Conservation (phyloP, 1,139 yeast genomes). For the Geotrichum reessii region DNA sequence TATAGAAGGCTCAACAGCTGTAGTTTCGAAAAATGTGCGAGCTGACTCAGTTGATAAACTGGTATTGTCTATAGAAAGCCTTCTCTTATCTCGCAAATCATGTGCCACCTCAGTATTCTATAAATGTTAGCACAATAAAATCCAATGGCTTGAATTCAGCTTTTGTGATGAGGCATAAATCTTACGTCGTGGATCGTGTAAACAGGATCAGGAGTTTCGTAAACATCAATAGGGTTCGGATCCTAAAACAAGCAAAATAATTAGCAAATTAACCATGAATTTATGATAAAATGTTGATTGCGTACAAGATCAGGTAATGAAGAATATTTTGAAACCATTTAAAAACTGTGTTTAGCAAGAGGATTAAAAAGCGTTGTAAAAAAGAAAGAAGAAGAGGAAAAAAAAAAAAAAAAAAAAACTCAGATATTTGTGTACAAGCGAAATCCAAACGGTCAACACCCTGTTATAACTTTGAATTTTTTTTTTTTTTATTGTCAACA, state of each 20-base stretch:
- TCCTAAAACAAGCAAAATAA: conserved; percentile 8
- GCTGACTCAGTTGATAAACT: conserved; percentile 2
- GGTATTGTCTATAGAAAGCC: conserved; percentile 14
- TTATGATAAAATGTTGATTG: not conserved
- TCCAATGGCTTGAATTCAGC: not conserved
- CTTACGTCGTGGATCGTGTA: conserved; percentile 9
- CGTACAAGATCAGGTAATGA: conserved; percentile 18
- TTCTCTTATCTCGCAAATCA: not conserved
- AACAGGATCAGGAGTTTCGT: conserved; percentile 13
- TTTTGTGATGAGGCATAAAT: not conserved
- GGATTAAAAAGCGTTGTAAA: not conserved
- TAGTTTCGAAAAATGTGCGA: conserved; percentile 9
- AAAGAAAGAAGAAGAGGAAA: not conserved
- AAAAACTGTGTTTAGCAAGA: not conserved
- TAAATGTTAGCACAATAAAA: not conserved
- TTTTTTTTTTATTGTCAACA: too few relatives aligned
- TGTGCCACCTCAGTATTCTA: not conserved
- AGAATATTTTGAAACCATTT: conserved; percentile 13
- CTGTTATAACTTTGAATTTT: too few relatives aligned
- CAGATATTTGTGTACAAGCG: not conserved
- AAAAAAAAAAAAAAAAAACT: not conserved
- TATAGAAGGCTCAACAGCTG: conserved; percentile 1
- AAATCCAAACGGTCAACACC: not conserved
- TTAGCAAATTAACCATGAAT: not conserved
- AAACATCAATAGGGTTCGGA: conserved; percentile 17